Conservation (phyloP, 202 grass and related monocot species). For the Setaria viridis region DNA sequence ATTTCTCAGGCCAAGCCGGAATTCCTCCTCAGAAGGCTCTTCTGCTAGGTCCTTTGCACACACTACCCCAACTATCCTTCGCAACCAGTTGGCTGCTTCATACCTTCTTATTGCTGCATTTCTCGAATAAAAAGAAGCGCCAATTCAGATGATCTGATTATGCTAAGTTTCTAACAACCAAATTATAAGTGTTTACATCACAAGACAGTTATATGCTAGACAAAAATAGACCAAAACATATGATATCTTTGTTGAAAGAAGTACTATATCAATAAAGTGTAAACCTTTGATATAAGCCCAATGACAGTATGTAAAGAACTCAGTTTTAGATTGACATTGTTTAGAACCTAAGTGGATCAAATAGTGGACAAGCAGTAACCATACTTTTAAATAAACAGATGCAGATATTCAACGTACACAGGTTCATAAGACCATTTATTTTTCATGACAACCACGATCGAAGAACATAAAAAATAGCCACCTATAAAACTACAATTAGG, state of each 20-base stretch:
- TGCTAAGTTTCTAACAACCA: constrained; percentile 5
- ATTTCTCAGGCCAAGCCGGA: constrained; percentile 83
- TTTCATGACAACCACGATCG: background rate
- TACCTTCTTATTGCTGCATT: constrained; percentile 81
- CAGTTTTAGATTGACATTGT: background rate
- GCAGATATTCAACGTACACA: background rate
- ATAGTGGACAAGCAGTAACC: background rate
- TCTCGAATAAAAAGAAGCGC: constrained; percentile 46
- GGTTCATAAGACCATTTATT: background rate
- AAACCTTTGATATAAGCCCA: background rate
- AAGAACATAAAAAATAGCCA: background rate
- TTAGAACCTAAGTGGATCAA: background rate
- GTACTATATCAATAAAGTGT: background rate
- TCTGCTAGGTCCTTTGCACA: constrained; percentile 75
- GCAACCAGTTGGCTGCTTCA: constrained; percentile 87
- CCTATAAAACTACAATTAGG: constrained; percentile 24
- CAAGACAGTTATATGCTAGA: background rate
- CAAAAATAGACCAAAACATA: background rate
- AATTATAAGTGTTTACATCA: constrained; percentile 4
- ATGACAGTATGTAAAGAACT: background rate
- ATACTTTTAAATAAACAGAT: constrained; percentile 11
- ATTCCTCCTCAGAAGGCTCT: constrained; percentile 92
- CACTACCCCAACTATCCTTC: constrained; percentile 72
- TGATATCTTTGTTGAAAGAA: background rate
- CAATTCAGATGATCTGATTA: background rate